Evolutionary conservation across 2,329 filamentous ascomycete genomes (phyloP).

Genomic region (Ampelomyces quisqualis): DNA sequence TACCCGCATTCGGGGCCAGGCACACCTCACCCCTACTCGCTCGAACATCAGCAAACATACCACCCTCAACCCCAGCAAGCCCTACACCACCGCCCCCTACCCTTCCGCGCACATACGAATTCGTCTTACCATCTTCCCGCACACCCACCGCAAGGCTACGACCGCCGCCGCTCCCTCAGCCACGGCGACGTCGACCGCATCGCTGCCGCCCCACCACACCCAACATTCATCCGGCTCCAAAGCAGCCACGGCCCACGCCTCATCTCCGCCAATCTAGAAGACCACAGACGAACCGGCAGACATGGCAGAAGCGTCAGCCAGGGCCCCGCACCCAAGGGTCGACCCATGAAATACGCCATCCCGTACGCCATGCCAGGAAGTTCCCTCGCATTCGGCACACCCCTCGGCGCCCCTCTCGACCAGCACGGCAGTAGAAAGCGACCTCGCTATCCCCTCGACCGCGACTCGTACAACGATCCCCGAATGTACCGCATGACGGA

Average conservation of each 20-base stretch:
- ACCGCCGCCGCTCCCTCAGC: slow-evolving; percentile 35
- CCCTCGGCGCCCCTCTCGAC: slow-evolving; percentile 18
- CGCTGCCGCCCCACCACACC: slow-evolving; percentile 12
- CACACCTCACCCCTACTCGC: slow-evolving; percentile 20
- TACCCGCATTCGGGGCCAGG: slow-evolving; percentile 9
- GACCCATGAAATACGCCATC: slow-evolving; percentile 6
- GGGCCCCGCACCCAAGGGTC: slow-evolving; percentile 2
- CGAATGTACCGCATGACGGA: slow-evolving; percentile 29
- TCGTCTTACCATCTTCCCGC: slow-evolving; percentile 2
- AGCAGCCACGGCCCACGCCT: slow-evolving; percentile 16
- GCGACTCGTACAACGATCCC: too few species aligned
- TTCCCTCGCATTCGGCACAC: slow-evolving; percentile 8
- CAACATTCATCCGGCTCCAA: slow-evolving; percentile 28
- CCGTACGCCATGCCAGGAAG: slow-evolving; percentile 8
- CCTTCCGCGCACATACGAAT: slow-evolving; percentile 9
- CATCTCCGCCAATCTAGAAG: slow-evolving; percentile 7
- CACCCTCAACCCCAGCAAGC: neutral
- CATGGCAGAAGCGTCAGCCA: slow-evolving; percentile 12
- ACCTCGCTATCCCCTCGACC: too few species aligned
- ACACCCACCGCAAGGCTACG: slow-evolving; percentile 9
- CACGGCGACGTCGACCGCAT: slow-evolving; percentile 20
- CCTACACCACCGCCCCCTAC: slow-evolving; percentile 7
- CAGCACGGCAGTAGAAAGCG: too few species aligned
- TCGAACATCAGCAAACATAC: slow-evolving; percentile 14
- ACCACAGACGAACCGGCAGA: slow-evolving; percentile 4